These are phyloP conservation scores for Purpureocillium takamizusanense DNA, from an alignment of 2,329 filamentous ascomycete genomes.

Conservation along the genomic window DNA sequence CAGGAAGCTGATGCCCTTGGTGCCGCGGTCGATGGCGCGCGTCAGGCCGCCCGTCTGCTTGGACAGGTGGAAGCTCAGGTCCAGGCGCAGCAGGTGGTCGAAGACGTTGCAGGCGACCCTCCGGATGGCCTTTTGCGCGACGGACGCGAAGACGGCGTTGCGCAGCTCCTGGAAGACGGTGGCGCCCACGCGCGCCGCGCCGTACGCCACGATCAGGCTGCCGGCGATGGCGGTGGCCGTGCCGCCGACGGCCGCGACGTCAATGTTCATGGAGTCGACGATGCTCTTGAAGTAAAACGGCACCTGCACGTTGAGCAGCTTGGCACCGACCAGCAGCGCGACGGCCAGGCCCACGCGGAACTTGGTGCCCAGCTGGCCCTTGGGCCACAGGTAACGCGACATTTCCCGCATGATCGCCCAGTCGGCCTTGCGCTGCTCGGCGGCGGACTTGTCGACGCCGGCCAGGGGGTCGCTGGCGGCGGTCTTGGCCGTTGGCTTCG, in stretches of 20 bases:
- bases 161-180: slow-evolving; percentile 87
- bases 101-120: slow-evolving; percentile 89
- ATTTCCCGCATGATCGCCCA: slow-evolving; percentile 99
- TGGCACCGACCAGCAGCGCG: slow-evolving; percentile 74
- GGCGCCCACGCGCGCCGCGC: slow-evolving; percentile 77
- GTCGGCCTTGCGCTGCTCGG: slow-evolving; percentile 91
- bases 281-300: slow-evolving; percentile 99
- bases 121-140: slow-evolving; percentile 93
- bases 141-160: slow-evolving; percentile 93
- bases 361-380: slow-evolving; percentile 64
- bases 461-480: slow-evolving; percentile 22
- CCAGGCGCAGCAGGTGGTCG: slow-evolving; percentile 76
- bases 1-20: slow-evolving; percentile 96
- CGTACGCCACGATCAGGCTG: slow-evolving; percentile 89
- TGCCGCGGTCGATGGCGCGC: slow-evolving; percentile 89
- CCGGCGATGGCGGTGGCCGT: slow-evolving; percentile 85
- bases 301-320: slow-evolving; percentile 94
- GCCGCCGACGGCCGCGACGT: slow-evolving; percentile 77
- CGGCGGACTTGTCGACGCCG: slow-evolving; percentile 41
- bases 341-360: slow-evolving; percentile 80
- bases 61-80: slow-evolving; percentile 87
- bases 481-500: slow-evolving; percentile 11
- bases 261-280: slow-evolving; percentile 95
- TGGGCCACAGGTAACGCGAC: slow-evolving; percentile 93
- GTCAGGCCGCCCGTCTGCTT: slow-evolving; percentile 94